Evolutionary conservation across 192 early-diverging fungal genomes (phyloP), one percentile per base, ranked within the genome.

Genomic region (Dissophora globulifera): DNA sequence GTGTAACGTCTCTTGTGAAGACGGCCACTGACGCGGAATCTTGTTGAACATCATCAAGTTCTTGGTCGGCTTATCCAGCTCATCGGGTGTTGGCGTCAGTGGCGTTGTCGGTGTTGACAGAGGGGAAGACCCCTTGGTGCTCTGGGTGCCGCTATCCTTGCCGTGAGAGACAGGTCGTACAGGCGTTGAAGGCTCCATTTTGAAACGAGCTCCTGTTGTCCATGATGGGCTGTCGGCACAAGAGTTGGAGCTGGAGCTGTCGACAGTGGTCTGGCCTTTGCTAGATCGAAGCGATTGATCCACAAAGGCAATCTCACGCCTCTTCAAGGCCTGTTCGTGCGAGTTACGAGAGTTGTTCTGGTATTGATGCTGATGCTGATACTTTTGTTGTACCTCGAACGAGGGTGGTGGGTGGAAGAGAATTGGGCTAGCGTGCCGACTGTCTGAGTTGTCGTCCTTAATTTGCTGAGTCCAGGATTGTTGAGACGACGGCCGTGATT

Each of bases 1-100:
- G 50, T 67, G 63, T 27, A 76, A 67, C 35, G 72, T 76, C 38
- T 76, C 72, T 42, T 76, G 72, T 1, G 72, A 76, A 29, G 72
- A 52, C 9, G 72, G 72, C 72, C 72, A 76, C 20, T 76, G 72
- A 17, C 72, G 56, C 2, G 72, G 72, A 38, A 76, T 76, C 52
- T 76, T 50, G 46, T 76, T 76, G 19, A 76, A 76, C 11, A 67
- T 67, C 72, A 76, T 76, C 41, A 76, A 25, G 33, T 76, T 76
- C 58, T 62, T 76, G 4, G 72, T 56, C 1, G 63, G 50, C 42
- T 67, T 76, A 42, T 76, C 72, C 58, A 76, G 27, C 11, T 76
- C 72, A n/a, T 50, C 52, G 35, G 72, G 64, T 8, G 45, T 50
- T 19, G 72, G 63, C 0, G 72, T 62, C 50, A 76, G 26, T 2